Percentiles rank a stretch among this genome's conserved stretches.
These are phyloP conservation scores for Pleodorina starrii DNA, from an alignment of 139 green algal genomes.

Conservation along the genomic window DNA sequence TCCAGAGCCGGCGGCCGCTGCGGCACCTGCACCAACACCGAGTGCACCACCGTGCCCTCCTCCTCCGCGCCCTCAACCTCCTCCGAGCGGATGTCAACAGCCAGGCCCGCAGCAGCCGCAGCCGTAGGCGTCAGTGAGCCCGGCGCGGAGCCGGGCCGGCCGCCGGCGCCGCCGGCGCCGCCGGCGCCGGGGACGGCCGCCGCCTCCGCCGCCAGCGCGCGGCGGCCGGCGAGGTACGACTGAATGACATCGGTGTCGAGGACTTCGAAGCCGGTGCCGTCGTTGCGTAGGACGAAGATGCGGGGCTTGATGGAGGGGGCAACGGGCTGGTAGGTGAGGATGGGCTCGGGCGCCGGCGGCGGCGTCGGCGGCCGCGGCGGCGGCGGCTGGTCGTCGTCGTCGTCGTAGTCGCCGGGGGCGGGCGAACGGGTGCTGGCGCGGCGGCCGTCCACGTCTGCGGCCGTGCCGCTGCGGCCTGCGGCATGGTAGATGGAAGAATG, in stretches of 20 bases:
- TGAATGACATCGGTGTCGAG: slow-evolving; percentile 51
- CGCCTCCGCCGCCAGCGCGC: neutral
- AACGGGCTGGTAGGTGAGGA: slow-evolving; percentile 43
- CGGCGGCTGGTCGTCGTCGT: slow-evolving; percentile 53
- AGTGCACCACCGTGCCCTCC: slow-evolving; percentile 39
- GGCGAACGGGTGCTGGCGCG: too few species aligned
- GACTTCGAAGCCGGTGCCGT: slow-evolving; percentile 66
- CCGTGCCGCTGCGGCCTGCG: neutral
- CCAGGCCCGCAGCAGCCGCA: neutral
- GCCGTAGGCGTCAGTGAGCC: neutral
- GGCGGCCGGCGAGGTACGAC: neutral
- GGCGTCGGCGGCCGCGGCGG: slow-evolving; percentile 32
- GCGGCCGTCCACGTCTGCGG: neutral
- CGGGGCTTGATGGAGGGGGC: slow-evolving; percentile 56
- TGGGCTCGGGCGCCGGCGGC: slow-evolving; percentile 43
- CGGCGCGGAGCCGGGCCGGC: neutral
- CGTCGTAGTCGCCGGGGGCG: neutral
- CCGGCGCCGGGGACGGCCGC: neutral
- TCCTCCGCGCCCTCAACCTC: slow-evolving; percentile 37
- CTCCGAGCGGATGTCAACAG: neutral
- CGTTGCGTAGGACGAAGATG: slow-evolving; percentile 68
- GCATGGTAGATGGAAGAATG: too few species aligned
- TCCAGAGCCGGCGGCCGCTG: neutral
- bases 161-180: neutral
- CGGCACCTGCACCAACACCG: slow-evolving; percentile 44